phyloP scores from a whole-genome alignment of 495 filamentous ascomycete species.

The Xylaria sp. region DNA sequence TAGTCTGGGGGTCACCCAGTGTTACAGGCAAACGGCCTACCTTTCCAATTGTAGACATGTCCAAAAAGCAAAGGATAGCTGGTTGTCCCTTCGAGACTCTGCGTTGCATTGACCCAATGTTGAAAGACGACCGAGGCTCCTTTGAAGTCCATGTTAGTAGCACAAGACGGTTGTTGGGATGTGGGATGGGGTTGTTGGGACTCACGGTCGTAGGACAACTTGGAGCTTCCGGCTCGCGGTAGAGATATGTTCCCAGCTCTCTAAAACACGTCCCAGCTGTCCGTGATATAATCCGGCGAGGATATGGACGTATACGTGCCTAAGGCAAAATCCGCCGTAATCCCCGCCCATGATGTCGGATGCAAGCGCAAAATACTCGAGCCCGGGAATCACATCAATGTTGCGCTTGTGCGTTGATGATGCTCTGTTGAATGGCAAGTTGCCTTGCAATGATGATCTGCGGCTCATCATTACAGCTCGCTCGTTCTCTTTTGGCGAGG shows the following conservation, averaged over 20 bases:
- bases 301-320: slow-evolving; percentile 84
- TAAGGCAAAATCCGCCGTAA: slow-evolving; percentile 75
- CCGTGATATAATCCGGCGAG: slow-evolving; percentile 89
- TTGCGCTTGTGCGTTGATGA: slow-evolving; percentile 61
- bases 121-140: slow-evolving; percentile 52
- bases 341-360: slow-evolving; percentile 86
- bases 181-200: slow-evolving; percentile 22
- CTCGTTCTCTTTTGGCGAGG: slow-evolving; percentile 59
- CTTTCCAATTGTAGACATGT: slow-evolving; percentile 93
- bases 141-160: slow-evolving; percentile 30
- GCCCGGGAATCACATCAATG: slow-evolving; percentile 85
- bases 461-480: slow-evolving; percentile 47
- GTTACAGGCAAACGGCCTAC: slow-evolving; percentile 50
- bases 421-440: slow-evolving; percentile 30
- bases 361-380: slow-evolving; percentile 87
- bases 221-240: slow-evolving; percentile 78
- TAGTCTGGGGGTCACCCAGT: background rate
- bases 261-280: slow-evolving; percentile 84
- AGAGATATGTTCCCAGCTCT: slow-evolving; percentile 88
- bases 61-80: slow-evolving; percentile 85
- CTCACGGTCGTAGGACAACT: slow-evolving; percentile 79
- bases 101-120: slow-evolving; percentile 39
- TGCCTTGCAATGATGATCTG: slow-evolving; percentile 52
- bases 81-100: slow-evolving; percentile 56
- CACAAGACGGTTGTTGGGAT: background rate